These are phyloP conservation scores for Pseudogymnoascus sp. DNA, from an alignment of 2,329 filamentous ascomycete species.

Conservation along the genomic window DNA sequence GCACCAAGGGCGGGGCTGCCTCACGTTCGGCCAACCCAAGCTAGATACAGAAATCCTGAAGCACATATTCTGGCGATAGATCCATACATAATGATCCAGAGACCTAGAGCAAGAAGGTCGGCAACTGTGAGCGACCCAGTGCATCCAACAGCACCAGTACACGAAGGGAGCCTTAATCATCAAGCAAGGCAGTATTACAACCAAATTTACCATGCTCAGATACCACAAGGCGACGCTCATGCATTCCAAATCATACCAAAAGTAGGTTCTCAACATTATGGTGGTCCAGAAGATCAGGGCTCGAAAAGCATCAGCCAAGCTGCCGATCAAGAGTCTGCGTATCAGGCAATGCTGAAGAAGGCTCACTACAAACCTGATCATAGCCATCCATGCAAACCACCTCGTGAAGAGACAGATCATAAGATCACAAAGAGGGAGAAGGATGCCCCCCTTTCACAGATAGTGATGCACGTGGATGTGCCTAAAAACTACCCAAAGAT, in stretches of 20 bases:
- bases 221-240: not conserved
- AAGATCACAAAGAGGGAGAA: not conserved
- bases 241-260: not conserved
- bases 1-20: not conserved
- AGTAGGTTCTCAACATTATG: not conserved
- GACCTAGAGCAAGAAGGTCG: not conserved
- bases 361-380: slow-evolving; percentile 1
- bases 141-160: not conserved
- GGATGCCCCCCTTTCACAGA: not conserved
- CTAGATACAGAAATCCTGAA: not conserved
- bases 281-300: not conserved
- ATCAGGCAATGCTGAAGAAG: slow-evolving; percentile 7
- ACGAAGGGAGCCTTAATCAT: not conserved
- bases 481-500: not conserved
- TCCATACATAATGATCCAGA: not conserved
- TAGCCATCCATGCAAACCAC: not conserved
- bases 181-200: not conserved
- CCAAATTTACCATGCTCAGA: not conserved
- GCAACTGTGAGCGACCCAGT: slow-evolving; percentile 4
- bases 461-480: not conserved
- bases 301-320: not conserved
- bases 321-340: not conserved
- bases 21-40: not conserved
- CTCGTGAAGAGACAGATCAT: not conserved
- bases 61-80: not conserved